These are phyloP conservation scores for Mollisia scopiformis DNA, from an alignment of 2,329 filamentous ascomycete species.

Conservation along the genomic window DNA sequence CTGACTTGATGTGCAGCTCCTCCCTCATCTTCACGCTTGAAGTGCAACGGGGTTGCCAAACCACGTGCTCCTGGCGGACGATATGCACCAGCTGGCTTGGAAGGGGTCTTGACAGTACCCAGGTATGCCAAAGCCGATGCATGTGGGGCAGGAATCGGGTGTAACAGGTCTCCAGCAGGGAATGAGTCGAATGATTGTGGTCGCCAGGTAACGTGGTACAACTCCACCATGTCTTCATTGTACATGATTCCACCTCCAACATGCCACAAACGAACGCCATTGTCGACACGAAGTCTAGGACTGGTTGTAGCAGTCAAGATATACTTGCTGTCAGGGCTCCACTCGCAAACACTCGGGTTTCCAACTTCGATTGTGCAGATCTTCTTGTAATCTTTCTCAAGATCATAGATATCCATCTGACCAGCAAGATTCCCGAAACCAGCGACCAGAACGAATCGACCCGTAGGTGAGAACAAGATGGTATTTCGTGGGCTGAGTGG, in stretches of 20 bases:
- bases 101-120: conserved; percentile 87
- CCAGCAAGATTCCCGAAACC: conserved; percentile 97
- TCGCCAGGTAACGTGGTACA: conserved; percentile 90
- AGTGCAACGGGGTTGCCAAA: conserved; percentile 84
- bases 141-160: conserved; percentile 76
- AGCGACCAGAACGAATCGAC: conserved; percentile 89
- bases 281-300: conserved; percentile 92
- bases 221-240: conserved; percentile 90
- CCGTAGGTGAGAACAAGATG: conserved; percentile 90
- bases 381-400: conserved; percentile 92
- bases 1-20: conserved; percentile 83
- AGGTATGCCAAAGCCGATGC: conserved; percentile 81
- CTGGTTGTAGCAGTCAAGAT: conserved; percentile 98
- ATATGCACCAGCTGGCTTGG: conserved; percentile 96
- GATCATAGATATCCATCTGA: conserved; percentile 96
- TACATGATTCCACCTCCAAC: conserved; percentile 89
- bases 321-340: conserved; percentile 94
- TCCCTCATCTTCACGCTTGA: conserved; percentile 97
- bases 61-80: conserved; percentile 92
- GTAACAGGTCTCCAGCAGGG: conserved; percentile 70
- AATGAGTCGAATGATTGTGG: conserved; percentile 68
- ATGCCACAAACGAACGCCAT: conserved; percentile 95
- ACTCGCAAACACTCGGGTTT: conserved; percentile 94
- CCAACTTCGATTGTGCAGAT: conserved; percentile 92
- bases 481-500: conserved; percentile 89